Percentiles rank a stretch among this genome's conserved stretches.
Conservation (phyloP, 345 rosid genomes). For the Brassica incana region DNA sequence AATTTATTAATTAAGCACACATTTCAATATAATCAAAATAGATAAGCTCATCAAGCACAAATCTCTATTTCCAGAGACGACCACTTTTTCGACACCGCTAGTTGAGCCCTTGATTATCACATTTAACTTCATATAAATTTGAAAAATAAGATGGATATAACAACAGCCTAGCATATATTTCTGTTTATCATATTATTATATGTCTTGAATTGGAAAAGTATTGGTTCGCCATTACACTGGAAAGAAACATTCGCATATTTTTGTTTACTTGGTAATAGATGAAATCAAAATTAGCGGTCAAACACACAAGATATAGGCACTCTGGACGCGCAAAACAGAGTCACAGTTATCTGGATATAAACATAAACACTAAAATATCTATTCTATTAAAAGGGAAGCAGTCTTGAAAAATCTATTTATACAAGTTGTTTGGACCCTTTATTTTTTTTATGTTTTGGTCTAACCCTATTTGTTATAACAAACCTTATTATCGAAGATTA, state of each 20-base stretch:
- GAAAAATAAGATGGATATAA: background rate
- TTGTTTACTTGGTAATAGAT: slow-evolving; percentile 8
- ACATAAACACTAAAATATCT: background rate
- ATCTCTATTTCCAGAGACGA: slow-evolving; percentile 4
- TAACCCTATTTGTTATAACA: too few species aligned
- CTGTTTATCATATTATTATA: background rate
- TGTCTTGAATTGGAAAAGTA: slow-evolving; percentile 4
- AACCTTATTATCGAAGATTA: too few species aligned
- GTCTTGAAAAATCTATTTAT: too few species aligned
- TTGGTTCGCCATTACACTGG: slow-evolving; percentile 23
- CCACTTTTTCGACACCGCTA: slow-evolving; percentile 7
- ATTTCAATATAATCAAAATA: slow-evolving; percentile 22
- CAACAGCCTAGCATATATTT: background rate
- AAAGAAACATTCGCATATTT: slow-evolving; percentile 21
- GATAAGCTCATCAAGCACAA: slow-evolving; percentile 1
- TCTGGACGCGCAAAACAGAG: background rate
- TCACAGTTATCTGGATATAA: background rate
- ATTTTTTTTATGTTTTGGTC: too few species aligned
- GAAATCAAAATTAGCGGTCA: background rate
- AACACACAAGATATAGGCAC: background rate
- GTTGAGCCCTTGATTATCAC: slow-evolving; percentile 4
- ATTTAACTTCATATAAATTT: background rate
- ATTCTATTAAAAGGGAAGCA: too few species aligned
- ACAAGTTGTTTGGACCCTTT: too few species aligned
- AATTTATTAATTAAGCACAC: slow-evolving; percentile 9